These are phyloP conservation scores for Rhodotorula mucilaginosa DNA, from an alignment of 1,284 basidiomycete species.

Conservation along the genomic window DNA sequence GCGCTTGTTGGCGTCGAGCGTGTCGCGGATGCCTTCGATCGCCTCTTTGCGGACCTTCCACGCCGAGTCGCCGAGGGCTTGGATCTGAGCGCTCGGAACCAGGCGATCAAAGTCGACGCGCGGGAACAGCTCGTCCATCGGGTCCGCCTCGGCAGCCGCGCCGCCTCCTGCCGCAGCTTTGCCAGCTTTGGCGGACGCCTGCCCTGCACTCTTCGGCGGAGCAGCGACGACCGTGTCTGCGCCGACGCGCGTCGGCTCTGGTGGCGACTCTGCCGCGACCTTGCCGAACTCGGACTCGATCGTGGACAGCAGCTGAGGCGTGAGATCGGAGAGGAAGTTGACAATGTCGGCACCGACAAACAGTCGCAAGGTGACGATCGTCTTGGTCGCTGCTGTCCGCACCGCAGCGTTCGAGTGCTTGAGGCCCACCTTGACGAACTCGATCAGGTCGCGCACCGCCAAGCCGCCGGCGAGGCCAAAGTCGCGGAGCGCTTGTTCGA, in stretches of 20 bases:
- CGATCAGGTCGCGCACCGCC: constrained; percentile 78
- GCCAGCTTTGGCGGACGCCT: constrained; percentile 48
- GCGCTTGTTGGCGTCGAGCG: constrained; percentile 86
- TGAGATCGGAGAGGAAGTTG: constrained; percentile 88
- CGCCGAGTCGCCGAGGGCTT: constrained; percentile 76
- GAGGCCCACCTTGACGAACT: constrained; percentile 81
- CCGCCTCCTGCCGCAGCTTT: constrained; percentile 51
- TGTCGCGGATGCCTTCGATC: constrained; percentile 75
- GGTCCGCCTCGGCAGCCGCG: constrained; percentile 55
- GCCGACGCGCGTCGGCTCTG: constrained; percentile 74
- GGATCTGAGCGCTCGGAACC: constrained; percentile 76
- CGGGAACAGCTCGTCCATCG: constrained; percentile 90
- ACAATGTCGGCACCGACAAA: constrained; percentile 90
- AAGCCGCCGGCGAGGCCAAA: constrained; percentile 83
- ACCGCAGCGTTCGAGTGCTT: constrained; percentile 94
- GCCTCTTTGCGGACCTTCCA: constrained; percentile 99
- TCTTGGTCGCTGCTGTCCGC: constrained; percentile 90
- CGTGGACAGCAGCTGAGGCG: constrained; percentile 86
- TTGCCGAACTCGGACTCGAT: constrained; percentile 93
- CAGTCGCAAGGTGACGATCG: constrained; percentile 84
- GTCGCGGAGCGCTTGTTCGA: constrained; percentile 82
- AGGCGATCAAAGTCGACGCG: constrained; percentile 88
- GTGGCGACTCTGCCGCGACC: constrained; percentile 72
- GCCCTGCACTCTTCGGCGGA: constrained; percentile 24
- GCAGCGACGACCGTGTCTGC: constrained; percentile 57